Base-by-base conservation (phyloP, 495 filamentous ascomycete genomes). In the Polyplosphaeria fusca region DNA sequence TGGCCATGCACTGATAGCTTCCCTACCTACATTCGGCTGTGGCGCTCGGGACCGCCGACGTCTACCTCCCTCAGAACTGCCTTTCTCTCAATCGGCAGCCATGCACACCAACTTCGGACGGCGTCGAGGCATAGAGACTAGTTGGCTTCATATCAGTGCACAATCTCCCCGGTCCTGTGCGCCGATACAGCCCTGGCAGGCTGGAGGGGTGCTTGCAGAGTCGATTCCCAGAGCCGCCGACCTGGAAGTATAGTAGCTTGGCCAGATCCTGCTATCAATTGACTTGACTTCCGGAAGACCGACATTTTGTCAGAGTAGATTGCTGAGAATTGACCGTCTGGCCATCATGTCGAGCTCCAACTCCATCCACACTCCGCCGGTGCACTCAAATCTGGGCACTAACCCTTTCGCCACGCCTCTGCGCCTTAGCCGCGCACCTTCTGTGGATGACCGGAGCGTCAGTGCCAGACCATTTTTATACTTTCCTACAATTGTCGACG, bases 381-480 rank as follows among this genome's bases (percentile, higher is more conserved):
- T 55, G n/a, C 39, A 22, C 18, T 50, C 54, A 40, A 43, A 40
- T 28, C 20, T 56, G 13, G 60, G 55, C 12, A 64, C 60, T 11
- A 64, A 64, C 27, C 60, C 60, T 5, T 64, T 64, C 39, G 37
- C 60, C 32, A 64, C 60, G 13, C 60, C 60, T 1, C 2, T 59
- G 13, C 48, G 55, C 14, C 60, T 58, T 19, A 64, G 60, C 39
- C 54, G 60, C 13, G 50, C 60, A n/a, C 55, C 60, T 3, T 54
- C 55, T 23, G 54, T 47, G 5, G 55, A 58, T 39, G 59, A 56
- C 12, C 38, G 47, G 16, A 52, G 39, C 39, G 38, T 20, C 18
- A 58, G 38, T 45, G 55, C 12, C 1, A 42, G 47, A 20, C 44
- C 35, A 13, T 32, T 32, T 9, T 57, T 53, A 32, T 57, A 63